Conservation (phyloP, 371 early-diverging fungal genomes). For the Mortierella sp. region DNA sequence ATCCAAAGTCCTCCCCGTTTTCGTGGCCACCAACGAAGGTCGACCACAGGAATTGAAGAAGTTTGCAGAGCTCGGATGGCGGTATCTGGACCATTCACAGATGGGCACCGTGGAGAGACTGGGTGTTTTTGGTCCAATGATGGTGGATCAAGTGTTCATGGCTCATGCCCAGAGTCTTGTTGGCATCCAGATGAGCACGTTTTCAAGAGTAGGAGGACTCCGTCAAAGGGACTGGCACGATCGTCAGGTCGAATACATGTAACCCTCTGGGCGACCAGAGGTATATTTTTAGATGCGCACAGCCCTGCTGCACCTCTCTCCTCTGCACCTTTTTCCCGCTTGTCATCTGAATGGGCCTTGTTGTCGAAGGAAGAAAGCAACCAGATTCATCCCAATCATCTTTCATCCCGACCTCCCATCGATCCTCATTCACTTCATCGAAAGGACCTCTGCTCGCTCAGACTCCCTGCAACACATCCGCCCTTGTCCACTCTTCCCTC, state of each 20-base stretch:
- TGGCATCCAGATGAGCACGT: constrained; percentile 53
- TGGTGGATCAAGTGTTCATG: constrained; percentile 52
- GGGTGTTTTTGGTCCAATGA: constrained; percentile 50
- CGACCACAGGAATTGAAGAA: constrained; percentile 45
- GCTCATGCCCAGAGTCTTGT: constrained; percentile 42
- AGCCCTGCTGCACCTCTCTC: not conserved
- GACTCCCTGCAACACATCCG: not conserved
- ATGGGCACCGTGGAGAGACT: constrained; percentile 44
- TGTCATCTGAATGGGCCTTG: not conserved
- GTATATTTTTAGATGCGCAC: too few relatives aligned
- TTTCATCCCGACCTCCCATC: not conserved
- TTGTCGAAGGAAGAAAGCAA: not conserved
- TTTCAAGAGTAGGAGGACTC: constrained; percentile 48
- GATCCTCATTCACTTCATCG: not conserved
- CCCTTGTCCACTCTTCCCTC: not conserved
- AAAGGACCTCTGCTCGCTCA: not conserved
- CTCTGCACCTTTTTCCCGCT: not conserved
- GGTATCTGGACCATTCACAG: constrained; percentile 32
- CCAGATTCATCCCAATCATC: not conserved
- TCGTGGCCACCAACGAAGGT: constrained; percentile 51
- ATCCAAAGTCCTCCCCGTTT: constrained; percentile 39
- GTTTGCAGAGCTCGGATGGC: constrained; percentile 52
- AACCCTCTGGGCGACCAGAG: too few relatives aligned
- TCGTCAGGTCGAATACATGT: constrained; percentile 46
- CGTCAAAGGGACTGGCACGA: constrained; percentile 43